Conservation (phyloP, 495 filamentous ascomycete species). For the Penicillium taxi region DNA sequence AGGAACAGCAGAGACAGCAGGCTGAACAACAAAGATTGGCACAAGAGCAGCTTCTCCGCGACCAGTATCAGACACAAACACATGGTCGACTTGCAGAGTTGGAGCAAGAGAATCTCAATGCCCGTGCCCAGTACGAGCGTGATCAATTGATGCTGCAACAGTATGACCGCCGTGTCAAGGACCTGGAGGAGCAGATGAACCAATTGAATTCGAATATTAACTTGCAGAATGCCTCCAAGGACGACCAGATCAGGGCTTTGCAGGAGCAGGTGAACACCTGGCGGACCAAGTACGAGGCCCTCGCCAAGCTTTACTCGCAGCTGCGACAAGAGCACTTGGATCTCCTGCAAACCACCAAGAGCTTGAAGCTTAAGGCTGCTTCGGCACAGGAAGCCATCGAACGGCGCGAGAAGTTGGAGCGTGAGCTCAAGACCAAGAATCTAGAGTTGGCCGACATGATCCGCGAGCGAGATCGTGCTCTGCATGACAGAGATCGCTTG, state of each 20-base stretch:
- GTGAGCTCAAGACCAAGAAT: constrained; percentile 98
- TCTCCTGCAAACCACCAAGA: constrained; percentile 88
- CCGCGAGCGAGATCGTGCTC: constrained; percentile 85
- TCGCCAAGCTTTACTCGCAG: constrained; percentile 95
- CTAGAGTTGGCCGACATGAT: constrained; percentile 98
- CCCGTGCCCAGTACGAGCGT: constrained; percentile 89
- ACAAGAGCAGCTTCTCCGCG: constrained; percentile 77
- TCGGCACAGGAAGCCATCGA: constrained; percentile 97
- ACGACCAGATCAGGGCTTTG: constrained; percentile 85
- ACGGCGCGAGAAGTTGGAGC: constrained; percentile 84
- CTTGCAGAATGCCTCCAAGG: constrained; percentile 78
- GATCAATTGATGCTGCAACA: constrained; percentile 95
- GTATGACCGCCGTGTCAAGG: constrained; percentile 89
- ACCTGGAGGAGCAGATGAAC: constrained; percentile 76
- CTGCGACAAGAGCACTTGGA: constrained; percentile 92
- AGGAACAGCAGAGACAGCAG: constrained; percentile 84
- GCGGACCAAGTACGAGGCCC: constrained; percentile 91
- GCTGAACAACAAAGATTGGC: constrained; percentile 84
- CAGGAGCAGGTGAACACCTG: constrained; percentile 96
- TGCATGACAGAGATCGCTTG: constrained; percentile 82
- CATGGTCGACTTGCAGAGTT: constrained; percentile 90
- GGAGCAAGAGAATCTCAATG: constrained; percentile 89
- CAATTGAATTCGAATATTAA: constrained; percentile 76
- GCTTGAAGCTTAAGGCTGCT: constrained; percentile 88
- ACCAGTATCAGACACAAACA: constrained; percentile 85